A percentile compares a stretch with the other conserved stretches of the same genome.
Evolutionary conservation across 768 basidiomycete species (phyloP).

Genomic region (Boletus tylopilopsis): DNA sequence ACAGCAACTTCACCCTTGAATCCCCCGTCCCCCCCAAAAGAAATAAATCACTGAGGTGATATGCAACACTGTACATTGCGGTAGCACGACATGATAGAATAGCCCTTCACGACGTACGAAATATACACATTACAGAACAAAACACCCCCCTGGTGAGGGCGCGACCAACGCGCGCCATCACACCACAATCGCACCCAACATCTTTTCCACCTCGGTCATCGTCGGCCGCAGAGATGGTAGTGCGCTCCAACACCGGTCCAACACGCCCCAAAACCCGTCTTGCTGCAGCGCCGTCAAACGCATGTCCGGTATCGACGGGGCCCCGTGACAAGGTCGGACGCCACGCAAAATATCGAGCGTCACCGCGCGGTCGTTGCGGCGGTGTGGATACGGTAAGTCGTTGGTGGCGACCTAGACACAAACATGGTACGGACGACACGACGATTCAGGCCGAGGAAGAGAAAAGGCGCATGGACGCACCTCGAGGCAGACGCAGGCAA

Average conservation of each 20-base stretch:
- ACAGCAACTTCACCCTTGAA: too few relatives aligned
- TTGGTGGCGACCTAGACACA: slow-evolving; percentile 47
- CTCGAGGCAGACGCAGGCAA: slow-evolving; percentile 57
- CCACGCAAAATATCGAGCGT: slow-evolving; percentile 53
- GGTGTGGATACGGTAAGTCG: slow-evolving; percentile 47
- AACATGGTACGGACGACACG: too few relatives aligned
- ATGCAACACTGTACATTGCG: too few relatives aligned
- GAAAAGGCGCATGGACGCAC: slow-evolving; percentile 22
- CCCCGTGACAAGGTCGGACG: slow-evolving; percentile 41
- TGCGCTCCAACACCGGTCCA: slow-evolving; percentile 46
- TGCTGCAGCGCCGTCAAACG: slow-evolving; percentile 17
- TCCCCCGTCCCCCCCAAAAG: too few relatives aligned
- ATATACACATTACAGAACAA: too few relatives aligned
- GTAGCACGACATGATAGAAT: too few relatives aligned
- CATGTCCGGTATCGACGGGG: slow-evolving; percentile 19
- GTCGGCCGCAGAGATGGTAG: slow-evolving; percentile 37
- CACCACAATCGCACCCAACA: slow-evolving; percentile 10
- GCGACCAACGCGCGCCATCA: neutral
- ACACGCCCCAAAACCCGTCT: slow-evolving; percentile 40
- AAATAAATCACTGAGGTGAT: too few relatives aligned
- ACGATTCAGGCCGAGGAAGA: neutral
- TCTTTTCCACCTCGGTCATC: slow-evolving; percentile 37
- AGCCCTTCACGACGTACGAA: too few relatives aligned
- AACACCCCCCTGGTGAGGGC: too few relatives aligned
- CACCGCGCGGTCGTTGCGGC: slow-evolving; percentile 54